Base-by-base conservation (phyloP, 192 early-diverging fungal genomes). In the Podila epigama region DNA sequence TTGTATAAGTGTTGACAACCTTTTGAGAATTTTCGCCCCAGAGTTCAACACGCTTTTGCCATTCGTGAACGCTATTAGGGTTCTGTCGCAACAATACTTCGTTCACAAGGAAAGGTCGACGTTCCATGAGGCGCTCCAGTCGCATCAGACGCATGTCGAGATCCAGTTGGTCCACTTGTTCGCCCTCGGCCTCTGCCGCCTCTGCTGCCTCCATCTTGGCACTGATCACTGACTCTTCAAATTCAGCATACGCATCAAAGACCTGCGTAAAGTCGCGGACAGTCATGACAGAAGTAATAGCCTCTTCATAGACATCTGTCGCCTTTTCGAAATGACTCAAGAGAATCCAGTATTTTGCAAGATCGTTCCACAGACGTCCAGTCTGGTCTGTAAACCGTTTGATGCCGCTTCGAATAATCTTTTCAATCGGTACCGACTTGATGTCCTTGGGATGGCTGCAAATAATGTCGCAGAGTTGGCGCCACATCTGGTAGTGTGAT, bases 201-300 rank as follows among this genome's bases (percentile, higher is more conserved):
- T 83, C 81, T 0, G 86, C 89, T 27, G 90, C 83, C 66, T 92
- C 91, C 90, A 98, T 92, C 27, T 87, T 89, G 11, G 84, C 81
- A 9, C 87, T 81, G 33, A 98, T 89, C 36, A 93, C 85, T 15
- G 84, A 81, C 71, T 97, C 95, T 63, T 96, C 94, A 62, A 97
- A 92, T 56, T 96, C 90, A 12, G 95, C 93, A 70, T 98, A 99
- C 1, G 96, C 91, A 66, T 99, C 96, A 86, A 99, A 99, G 64
- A 99, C 91, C 65, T 93, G 87, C 0, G 95, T 91, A 65, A 99
- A 99, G 72, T 98, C 97, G 11, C 92, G 87, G 37, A 98, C 92
- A 0, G 91, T 97, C 64, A 78, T 83, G 2, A 97, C 97, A 0
- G 80, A 83, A 1, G 70, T 79, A 60, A 98, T 80, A 0, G 92